Evolutionary conservation across 2,329 filamentous ascomycete genomes (phyloP).

Genomic region (Penicillium sp.): DNA sequence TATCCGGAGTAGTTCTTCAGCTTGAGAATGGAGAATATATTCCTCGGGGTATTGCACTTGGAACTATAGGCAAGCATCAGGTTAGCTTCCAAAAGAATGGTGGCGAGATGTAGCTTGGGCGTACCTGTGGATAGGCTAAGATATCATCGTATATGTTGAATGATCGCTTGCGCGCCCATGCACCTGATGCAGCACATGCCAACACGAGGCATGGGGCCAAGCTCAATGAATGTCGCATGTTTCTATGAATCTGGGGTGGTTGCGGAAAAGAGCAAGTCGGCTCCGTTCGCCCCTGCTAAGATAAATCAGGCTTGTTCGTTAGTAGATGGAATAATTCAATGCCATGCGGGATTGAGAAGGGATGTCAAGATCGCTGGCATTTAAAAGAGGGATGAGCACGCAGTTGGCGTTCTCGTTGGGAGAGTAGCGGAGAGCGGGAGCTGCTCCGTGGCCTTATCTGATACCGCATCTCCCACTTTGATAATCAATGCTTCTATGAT

Average conservation of each 20-base stretch:
- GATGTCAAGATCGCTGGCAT: background rate
- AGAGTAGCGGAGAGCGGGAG: constrained; percentile 17
- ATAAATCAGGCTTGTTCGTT: background rate
- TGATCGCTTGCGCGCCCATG: constrained; percentile 55
- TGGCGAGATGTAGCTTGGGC: constrained; percentile 14
- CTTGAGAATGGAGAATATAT: constrained; percentile 70
- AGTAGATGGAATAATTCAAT: background rate
- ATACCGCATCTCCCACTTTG: constrained; percentile 6
- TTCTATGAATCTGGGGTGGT: background rate
- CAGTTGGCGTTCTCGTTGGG: background rate
- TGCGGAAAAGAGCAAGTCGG: background rate
- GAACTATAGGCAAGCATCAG: constrained; percentile 58
- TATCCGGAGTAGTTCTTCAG: constrained; percentile 55
- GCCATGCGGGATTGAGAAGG: background rate
- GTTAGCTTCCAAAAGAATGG: background rate
- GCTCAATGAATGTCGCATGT: constrained; percentile 28
- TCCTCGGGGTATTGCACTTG: constrained; percentile 74
- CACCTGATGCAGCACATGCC: constrained; percentile 32
- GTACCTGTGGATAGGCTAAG: constrained; percentile 81
- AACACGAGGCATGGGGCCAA: constrained; percentile 33
- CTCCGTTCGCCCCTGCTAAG: background rate
- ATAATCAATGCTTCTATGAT: background rate
- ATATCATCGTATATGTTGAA: constrained; percentile 91
- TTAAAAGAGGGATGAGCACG: background rate
- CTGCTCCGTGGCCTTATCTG: constrained; percentile 31